Percentiles rank a stretch among this genome's conserved stretches.
These are phyloP conservation scores for Carex myosuroides DNA, from an alignment of 176 grass and related monocot species.

Conservation along the genomic window DNA sequence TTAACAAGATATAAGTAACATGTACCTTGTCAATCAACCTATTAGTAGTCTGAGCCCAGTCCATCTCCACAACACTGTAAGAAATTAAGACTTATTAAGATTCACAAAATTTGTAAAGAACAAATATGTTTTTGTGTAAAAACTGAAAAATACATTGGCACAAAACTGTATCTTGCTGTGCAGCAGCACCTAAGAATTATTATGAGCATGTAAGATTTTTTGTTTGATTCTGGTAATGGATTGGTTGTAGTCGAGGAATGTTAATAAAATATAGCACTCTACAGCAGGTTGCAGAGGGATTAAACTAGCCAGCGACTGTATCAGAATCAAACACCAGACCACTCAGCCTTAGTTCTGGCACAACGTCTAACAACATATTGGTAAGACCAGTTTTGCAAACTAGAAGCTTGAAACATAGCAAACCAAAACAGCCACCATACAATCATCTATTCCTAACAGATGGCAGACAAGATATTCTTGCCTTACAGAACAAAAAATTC, in stretches of 20 bases:
- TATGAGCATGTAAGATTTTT: background rate
- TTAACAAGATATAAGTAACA: conserved; percentile 18
- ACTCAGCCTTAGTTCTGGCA: background rate
- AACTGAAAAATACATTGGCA: background rate
- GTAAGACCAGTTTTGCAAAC: background rate
- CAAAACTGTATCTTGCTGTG: background rate
- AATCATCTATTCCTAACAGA: background rate
- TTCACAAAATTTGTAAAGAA: conserved; percentile 26
- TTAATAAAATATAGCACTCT: background rate
- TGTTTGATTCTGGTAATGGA: background rate
- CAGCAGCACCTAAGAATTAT: background rate
- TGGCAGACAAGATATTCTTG: background rate
- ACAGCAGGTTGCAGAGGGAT: background rate
- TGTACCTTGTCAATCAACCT: conserved; percentile 88
- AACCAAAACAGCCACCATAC: background rate
- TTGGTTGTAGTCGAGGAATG: background rate
- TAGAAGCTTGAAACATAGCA: background rate
- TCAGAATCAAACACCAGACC: background rate
- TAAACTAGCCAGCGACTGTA: background rate
- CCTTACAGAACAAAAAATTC: conserved; percentile 25
- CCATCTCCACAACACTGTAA: conserved; percentile 54
- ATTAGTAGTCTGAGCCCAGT: conserved; percentile 80
- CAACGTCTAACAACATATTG: background rate
- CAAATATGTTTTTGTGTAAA: background rate
- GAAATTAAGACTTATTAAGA: conserved; percentile 22